Evolutionary conservation across 2,329 filamentous ascomycete genomes (phyloP), one percentile per base, ranked within the genome.

Genomic region (Fusarium sp.): DNA sequence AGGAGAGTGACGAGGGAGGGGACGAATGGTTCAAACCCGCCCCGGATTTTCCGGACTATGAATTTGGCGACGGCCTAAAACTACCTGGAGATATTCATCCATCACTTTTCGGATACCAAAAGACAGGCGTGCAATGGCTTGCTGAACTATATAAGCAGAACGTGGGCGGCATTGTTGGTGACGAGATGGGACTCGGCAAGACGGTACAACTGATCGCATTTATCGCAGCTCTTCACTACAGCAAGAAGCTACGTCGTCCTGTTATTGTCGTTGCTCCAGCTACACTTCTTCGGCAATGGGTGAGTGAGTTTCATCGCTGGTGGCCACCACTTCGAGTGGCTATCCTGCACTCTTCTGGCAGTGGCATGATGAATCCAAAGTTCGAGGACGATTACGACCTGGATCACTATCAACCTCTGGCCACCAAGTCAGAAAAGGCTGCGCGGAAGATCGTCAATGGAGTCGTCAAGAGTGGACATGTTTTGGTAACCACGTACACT

Each of bases 101-200:
- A 1, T 94, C 94, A 4, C 83, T 99, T 0, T 99, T 98, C 74
- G 94, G 97, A 68, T 99, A 99, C 72, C 96, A 99, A 75, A 98
- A 97, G 79, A 98, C 94, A 0, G 95, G 95, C 5, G 94, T 99
- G 5, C 92, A 97, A 76, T 99, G 96, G 96, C 86, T 99, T 8
- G 94, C 94, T 78, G 95, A 99, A 78, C 84, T 99, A 4, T 95
- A 97, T 77, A 89, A 90, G 58, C 94, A 98, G 77, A 88, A 92
- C 64, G 94, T 97, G 7, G 96, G 96, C 24, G 96, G 96, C 4
- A 98, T 99, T 55, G 88, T 99, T 39, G 96, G 95, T 7, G 96
- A 99, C 76, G 96, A 99, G 79, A 99, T 99, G 96, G 96, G 97
- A 1, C 83, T 99, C n/a, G 96, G 96, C 6, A 99, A 99, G 81